These are phyloP conservation scores for Aegilops tauschii DNA, from an alignment of 176 grass and related monocot genomes.

Conservation along the genomic window DNA sequence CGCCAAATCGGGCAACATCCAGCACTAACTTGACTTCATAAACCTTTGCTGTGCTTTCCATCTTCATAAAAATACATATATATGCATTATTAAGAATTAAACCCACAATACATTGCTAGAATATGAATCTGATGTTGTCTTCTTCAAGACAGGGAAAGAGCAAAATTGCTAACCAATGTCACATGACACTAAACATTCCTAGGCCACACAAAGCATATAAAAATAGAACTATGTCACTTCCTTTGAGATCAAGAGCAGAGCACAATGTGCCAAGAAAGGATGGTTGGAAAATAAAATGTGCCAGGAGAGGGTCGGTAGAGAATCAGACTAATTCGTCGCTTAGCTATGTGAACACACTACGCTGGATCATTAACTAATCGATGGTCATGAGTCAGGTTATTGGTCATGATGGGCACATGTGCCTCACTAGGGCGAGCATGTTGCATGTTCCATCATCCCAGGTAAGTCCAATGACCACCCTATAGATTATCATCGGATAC, in stretches of 20 bases:
- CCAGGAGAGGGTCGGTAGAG: neutral
- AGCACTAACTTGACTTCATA: constrained; percentile 73
- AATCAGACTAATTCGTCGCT: neutral
- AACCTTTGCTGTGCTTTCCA: constrained; percentile 49
- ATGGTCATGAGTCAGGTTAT: neutral
- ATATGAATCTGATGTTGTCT: neutral
- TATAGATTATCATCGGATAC: neutral
- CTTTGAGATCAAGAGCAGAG: neutral
- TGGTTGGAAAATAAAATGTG: neutral
- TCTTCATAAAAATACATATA: constrained; percentile 49
- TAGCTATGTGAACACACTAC: neutral
- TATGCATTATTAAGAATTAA: neutral
- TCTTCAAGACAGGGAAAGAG: neutral
- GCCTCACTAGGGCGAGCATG: neutral
- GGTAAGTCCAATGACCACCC: constrained; percentile 1
- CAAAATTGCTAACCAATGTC: neutral
- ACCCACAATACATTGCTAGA: neutral
- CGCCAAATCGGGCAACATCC: constrained; percentile 52
- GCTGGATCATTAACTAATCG: neutral
- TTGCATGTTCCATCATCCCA: constrained; percentile 10
- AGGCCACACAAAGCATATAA: neutral
- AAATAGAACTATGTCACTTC: neutral
- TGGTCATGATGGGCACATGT: constrained; percentile 21
- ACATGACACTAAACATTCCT: neutral
- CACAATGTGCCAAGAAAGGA: neutral